phyloP scores from a whole-genome alignment of 805 yeast species.

The Lipomyces anomalus region DNA sequence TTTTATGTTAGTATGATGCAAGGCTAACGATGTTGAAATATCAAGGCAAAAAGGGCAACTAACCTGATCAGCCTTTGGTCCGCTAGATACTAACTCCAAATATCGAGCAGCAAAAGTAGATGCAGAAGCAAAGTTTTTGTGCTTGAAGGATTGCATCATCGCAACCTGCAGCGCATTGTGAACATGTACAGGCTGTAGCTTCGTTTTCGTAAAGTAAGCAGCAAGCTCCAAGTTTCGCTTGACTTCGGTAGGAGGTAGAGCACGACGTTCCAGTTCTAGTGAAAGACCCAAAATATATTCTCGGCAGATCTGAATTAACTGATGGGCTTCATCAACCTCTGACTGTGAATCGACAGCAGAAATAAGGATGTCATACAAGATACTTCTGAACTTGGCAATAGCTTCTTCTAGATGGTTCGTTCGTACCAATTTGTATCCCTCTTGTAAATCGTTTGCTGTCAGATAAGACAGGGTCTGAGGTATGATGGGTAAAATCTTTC shows the following conservation, averaged over 20 bases:
- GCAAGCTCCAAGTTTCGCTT: constrained; percentile 92
- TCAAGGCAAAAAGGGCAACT: too few species aligned
- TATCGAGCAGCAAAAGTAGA: constrained; percentile 84
- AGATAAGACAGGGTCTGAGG: constrained; percentile 64
- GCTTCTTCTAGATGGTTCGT: constrained; percentile 80
- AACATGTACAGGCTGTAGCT: constrained; percentile 75
- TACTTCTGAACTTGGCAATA: constrained; percentile 67
- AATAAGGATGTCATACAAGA: constrained; percentile 69
- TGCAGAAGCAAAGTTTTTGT: constrained; percentile 83
- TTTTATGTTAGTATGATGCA: too few species aligned
- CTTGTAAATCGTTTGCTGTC: constrained; percentile 51
- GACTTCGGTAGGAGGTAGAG: constrained; percentile 53
- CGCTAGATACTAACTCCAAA: constrained; percentile 60
- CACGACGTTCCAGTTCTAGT: constrained; percentile 83
- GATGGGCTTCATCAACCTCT: constrained; percentile 69
- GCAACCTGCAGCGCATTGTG: constrained; percentile 91
- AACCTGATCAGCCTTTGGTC: constrained; percentile 66
- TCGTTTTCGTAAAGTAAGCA: constrained; percentile 85
- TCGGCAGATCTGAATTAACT: constrained; percentile 65
- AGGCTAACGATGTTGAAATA: too few species aligned
- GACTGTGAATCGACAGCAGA: constrained; percentile 66
- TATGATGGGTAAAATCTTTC: constrained; percentile 56
- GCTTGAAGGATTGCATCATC: constrained; percentile 83
- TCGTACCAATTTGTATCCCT: constrained; percentile 78
- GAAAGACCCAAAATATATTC: constrained; percentile 91